Evolutionary conservation across 495 filamentous ascomycete species (phyloP).

Genomic region (Zalerion maritima): DNA sequence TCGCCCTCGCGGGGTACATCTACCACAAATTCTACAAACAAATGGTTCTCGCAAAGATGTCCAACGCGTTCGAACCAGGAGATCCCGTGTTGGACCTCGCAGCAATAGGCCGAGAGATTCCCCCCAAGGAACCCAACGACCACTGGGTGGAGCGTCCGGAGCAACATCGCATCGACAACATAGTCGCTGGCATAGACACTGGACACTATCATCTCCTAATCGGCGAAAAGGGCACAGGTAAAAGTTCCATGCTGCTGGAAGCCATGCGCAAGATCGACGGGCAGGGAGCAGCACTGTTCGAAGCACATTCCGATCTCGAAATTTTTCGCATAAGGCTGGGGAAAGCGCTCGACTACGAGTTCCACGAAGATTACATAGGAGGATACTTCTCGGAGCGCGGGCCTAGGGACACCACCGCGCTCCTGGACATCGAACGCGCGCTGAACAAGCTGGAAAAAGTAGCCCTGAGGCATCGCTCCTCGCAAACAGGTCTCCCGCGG

Average conservation of each 20-base stretch:
- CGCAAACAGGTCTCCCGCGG: too few species aligned
- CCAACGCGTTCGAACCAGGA: constrained; percentile 81
- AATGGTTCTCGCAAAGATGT: constrained; percentile 75
- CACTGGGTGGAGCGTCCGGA: constrained; percentile 76
- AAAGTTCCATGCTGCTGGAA: constrained; percentile 87
- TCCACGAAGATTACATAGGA: constrained; percentile 80
- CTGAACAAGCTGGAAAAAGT: constrained; percentile 98
- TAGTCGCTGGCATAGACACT: constrained; percentile 49
- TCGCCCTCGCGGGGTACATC: constrained; percentile 61
- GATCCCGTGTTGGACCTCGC: constrained; percentile 86
- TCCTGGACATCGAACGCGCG: constrained; percentile 89
- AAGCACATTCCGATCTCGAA: constrained; percentile 87
- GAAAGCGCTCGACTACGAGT: constrained; percentile 90
- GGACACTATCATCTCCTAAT: constrained; percentile 91
- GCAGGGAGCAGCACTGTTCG: constrained; percentile 78
- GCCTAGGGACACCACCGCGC: constrained; percentile 74
- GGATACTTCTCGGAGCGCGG: constrained; percentile 88
- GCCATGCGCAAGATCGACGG: constrained; percentile 86
- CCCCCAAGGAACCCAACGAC: constrained; percentile 38
- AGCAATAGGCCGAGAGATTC: constrained; percentile 44
- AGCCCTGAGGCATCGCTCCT: constrained; percentile 49
- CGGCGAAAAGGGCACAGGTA: constrained; percentile 92
- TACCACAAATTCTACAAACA: constrained; percentile 89
- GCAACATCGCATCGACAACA: constrained; percentile 61
- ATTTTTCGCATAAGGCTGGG: constrained; percentile 88